Percentiles rank a stretch among this genome's conserved stretches.
Evolutionary conservation across 2,329 filamentous ascomycete species (phyloP).

Genomic region (Colletotrichum cordylinicola): DNA sequence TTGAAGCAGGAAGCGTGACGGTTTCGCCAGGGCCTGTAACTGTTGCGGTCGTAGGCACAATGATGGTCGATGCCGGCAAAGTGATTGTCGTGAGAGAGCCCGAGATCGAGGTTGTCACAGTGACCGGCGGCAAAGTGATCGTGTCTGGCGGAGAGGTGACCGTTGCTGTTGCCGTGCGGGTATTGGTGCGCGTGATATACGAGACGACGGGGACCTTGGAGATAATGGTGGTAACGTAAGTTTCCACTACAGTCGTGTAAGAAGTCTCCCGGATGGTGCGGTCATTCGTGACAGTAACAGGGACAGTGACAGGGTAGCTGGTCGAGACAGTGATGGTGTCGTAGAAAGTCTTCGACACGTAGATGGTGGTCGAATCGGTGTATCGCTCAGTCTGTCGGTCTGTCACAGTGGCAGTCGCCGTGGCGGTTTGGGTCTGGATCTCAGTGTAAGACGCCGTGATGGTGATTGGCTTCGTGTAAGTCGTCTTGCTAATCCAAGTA

Average conservation of each 20-base stretch:
- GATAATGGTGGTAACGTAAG: background rate
- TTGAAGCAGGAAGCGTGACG: background rate
- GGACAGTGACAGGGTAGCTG: slow-evolving; percentile 22
- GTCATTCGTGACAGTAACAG: slow-evolving; percentile 20
- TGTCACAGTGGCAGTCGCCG: slow-evolving; percentile 10
- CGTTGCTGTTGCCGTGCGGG: background rate
- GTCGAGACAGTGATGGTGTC: slow-evolving; percentile 23
- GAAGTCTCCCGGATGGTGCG: slow-evolving; percentile 8
- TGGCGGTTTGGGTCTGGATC: slow-evolving; percentile 4
- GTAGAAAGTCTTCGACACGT: slow-evolving; percentile 7
- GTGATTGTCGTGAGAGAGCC: background rate
- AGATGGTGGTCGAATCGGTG: slow-evolving; percentile 8
- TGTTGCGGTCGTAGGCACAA: background rate
- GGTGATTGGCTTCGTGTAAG: background rate
- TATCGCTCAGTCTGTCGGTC: slow-evolving; percentile 7
- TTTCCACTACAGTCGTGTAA: slow-evolving; percentile 2
- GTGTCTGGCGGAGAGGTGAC: background rate
- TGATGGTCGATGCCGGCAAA: background rate
- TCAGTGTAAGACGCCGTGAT: slow-evolving; percentile 23
- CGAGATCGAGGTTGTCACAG: background rate
- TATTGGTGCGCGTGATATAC: background rate
- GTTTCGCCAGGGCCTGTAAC: background rate
- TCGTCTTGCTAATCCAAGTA: background rate
- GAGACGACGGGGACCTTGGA: background rate
- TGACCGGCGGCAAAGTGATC: background rate